Conservation (phyloP, 139 green algal species). For the Ettlia oleoabundans region DNA sequence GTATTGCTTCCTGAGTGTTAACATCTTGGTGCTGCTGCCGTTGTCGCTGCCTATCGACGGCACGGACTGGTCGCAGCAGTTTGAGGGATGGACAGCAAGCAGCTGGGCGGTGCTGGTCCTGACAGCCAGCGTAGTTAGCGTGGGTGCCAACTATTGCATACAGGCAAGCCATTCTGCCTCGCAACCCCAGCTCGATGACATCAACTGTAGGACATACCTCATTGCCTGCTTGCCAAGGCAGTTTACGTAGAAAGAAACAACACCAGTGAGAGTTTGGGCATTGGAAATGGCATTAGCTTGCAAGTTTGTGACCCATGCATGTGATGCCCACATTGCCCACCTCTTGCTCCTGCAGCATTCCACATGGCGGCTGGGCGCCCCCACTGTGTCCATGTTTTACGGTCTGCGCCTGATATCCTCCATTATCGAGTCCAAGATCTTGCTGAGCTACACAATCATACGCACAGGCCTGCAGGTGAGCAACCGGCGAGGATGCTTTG, state of each 20-base stretch:
- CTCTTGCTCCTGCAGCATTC: not conserved
- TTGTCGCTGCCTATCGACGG: constrained; percentile 17
- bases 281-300: not conserved
- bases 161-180: not conserved
- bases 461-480: constrained; percentile 6
- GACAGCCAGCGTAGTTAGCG: not conserved
- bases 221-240: not conserved
- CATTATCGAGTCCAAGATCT: not conserved
- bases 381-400: not conserved
- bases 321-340: not conserved
- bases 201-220: not conserved
- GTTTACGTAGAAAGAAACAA: not conserved
- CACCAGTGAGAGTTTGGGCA: no score
- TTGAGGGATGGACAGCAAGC: not conserved
- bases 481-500: not conserved
- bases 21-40: constrained; percentile 12
- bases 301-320: not conserved
- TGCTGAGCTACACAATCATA: constrained; percentile 16
- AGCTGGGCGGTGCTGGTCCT: constrained; percentile 9
- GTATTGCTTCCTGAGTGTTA: constrained; percentile 7
- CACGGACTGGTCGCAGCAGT: not conserved
- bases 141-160: constrained; percentile 16
- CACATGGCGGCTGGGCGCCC: constrained; percentile 20
- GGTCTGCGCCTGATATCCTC: not conserved
- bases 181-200: not conserved